Percentiles rank a stretch among this genome's conserved stretches.
Evolutionary conservation across 2,329 filamentous ascomycete species (phyloP).

Genomic region (Xylariaceae sp.): DNA sequence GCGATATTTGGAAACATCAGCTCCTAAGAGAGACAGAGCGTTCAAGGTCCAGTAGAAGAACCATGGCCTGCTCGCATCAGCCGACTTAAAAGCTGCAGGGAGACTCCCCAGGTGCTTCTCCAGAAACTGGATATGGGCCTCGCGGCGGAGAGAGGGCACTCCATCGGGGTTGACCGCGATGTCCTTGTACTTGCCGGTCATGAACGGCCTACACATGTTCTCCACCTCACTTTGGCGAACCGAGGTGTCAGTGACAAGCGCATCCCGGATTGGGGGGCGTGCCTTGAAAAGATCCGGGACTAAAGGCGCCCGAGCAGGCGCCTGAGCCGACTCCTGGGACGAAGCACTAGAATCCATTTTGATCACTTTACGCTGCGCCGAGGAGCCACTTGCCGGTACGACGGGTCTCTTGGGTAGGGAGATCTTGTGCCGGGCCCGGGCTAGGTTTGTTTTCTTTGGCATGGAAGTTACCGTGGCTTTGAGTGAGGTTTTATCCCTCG

Average conservation of each 20-base stretch:
- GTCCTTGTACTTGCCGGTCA: constrained; percentile 49
- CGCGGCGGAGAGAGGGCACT: constrained; percentile 66
- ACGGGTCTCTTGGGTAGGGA: constrained; percentile 21
- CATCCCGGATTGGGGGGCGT: constrained; percentile 59
- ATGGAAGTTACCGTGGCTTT: constrained; percentile 20
- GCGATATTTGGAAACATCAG: constrained; percentile 64
- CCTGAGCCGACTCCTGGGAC: constrained; percentile 16
- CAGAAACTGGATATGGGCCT: constrained; percentile 58
- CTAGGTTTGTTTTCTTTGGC: constrained; percentile 32
- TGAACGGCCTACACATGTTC: constrained; percentile 61
- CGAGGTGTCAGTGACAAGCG: constrained; percentile 63
- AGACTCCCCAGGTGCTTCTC: constrained; percentile 54
- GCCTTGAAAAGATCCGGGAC: constrained; percentile 55
- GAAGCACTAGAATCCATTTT: constrained; percentile 12
- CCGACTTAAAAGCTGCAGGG: constrained; percentile 62
- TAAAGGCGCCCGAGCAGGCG: constrained; percentile 22
- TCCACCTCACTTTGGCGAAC: constrained; percentile 63
- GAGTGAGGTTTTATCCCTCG: constrained; percentile 4
- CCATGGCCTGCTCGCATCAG: constrained; percentile 90
- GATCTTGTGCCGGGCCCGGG: constrained; percentile 29
- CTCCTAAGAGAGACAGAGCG: constrained; percentile 68
- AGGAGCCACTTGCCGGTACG: constrained; percentile 11
- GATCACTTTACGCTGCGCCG: constrained; percentile 2
- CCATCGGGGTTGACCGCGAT: constrained; percentile 62
- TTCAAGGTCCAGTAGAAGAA: constrained; percentile 88